These are phyloP conservation scores for Penicillium flavigenum DNA, from an alignment of 495 filamentous ascomycete genomes.

Conservation along the genomic window DNA sequence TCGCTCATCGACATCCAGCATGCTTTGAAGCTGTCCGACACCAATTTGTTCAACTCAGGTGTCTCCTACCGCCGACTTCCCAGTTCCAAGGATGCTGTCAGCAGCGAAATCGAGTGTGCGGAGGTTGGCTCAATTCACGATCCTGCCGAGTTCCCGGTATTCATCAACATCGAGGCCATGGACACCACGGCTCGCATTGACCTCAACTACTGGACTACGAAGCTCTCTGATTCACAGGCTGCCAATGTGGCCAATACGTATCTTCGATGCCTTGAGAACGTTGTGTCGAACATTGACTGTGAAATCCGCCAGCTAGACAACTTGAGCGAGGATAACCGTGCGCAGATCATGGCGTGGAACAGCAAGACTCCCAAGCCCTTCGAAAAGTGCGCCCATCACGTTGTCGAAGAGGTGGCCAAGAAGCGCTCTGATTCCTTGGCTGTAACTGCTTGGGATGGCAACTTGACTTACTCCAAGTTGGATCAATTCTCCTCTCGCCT, in stretches of 20 bases:
- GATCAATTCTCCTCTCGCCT: conserved; percentile 46
- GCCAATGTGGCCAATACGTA: conserved; percentile 52
- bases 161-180: conserved; percentile 53
- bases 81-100: conserved; percentile 17
- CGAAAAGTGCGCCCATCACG: conserved; percentile 44
- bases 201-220: conserved; percentile 58
- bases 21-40: conserved; percentile 39
- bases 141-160: conserved; percentile 56
- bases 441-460: conserved; percentile 50
- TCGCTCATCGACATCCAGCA: conserved; percentile 57
- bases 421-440: conserved; percentile 39
- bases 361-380: conserved; percentile 33
- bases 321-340: conserved; percentile 38
- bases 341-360: conserved; percentile 49
- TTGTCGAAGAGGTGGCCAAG: conserved; percentile 40
- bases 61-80: conserved; percentile 47
- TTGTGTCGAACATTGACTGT: conserved; percentile 34
- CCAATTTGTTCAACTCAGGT: conserved; percentile 45
- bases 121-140: conserved; percentile 50
- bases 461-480: conserved; percentile 51
- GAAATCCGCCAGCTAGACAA: conserved; percentile 38
- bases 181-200: conserved; percentile 49
- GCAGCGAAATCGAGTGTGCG: conserved; percentile 37
- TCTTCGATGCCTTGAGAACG: conserved; percentile 43
- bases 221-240: conserved; percentile 49